These are phyloP conservation scores for Neonectria neomacrospora DNA, from an alignment of 2,329 filamentous ascomycete genomes.

Conservation along the genomic window DNA sequence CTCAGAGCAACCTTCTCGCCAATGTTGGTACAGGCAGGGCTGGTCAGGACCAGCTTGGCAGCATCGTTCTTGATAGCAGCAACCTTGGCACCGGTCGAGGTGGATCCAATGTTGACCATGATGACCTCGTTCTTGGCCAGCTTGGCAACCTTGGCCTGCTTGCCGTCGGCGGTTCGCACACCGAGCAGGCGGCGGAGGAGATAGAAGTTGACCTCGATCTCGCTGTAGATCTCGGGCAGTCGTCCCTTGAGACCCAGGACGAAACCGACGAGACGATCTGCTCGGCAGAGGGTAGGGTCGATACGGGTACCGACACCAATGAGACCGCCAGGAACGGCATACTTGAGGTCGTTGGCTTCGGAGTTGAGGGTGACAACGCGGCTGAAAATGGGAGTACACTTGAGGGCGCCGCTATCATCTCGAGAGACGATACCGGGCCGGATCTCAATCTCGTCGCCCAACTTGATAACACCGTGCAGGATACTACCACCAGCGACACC, in stretches of 20 bases:
- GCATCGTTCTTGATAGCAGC: constrained; percentile 97
- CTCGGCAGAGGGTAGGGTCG: constrained; percentile 97
- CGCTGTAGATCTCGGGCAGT: constrained; percentile 96
- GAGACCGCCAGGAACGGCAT: constrained; percentile 95
- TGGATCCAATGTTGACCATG: constrained; percentile 99
- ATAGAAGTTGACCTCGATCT: constrained; percentile 99
- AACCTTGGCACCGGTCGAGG: constrained; percentile 96
- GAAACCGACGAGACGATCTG: constrained; percentile 98
- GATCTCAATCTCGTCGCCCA: constrained; percentile 98
- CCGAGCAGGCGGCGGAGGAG: constrained; percentile 91
- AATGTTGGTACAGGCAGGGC: constrained; percentile 94
- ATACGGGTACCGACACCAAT: constrained; percentile 99
- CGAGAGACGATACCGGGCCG: constrained; percentile 97
- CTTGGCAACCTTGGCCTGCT: constrained; percentile 99
- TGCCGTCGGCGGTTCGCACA: constrained; percentile 97
- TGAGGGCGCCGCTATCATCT: constrained; percentile 91
- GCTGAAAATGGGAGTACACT: constrained; percentile 97
- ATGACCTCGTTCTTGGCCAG: constrained; percentile 98
- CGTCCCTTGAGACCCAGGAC: constrained; percentile 94
- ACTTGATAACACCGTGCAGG: constrained; percentile 94
- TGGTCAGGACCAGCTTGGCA: constrained; percentile 92
- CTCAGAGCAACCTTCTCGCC: constrained; percentile 98
- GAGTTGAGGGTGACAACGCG: constrained; percentile 95
- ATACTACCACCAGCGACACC: constrained; percentile 98
- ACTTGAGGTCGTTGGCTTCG: constrained; percentile 98